These are phyloP conservation scores for Stachybotrys chlorohalonatus DNA, from an alignment of 2,329 filamentous ascomycete species.

Conservation along the genomic window DNA sequence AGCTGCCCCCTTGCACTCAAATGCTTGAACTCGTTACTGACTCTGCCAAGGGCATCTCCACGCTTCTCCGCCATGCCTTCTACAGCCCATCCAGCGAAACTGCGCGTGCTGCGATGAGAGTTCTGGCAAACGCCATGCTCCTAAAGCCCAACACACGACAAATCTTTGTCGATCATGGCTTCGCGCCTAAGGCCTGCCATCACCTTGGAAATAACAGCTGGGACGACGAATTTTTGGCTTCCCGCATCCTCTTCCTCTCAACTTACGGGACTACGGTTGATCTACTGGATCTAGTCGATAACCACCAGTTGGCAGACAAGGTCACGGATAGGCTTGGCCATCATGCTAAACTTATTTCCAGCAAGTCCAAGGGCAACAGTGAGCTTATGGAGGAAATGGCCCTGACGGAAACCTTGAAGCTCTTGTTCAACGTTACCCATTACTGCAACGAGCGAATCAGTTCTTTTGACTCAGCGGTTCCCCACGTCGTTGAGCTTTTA, in stretches of 20 bases:
- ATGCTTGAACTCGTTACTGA: conserved; percentile 3
- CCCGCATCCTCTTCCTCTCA: conserved; percentile 34
- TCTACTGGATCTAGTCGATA: conserved; percentile 37
- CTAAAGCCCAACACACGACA: conserved; percentile 37
- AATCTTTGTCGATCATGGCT: conserved; percentile 33
- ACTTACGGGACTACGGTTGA: conserved; percentile 40
- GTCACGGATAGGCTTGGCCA: conserved; percentile 62
- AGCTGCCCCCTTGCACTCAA: neutral
- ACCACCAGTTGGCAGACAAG: conserved; percentile 36
- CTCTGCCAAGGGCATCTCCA: conserved; percentile 57
- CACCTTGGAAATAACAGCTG: conserved; percentile 63
- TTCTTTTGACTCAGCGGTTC: conserved; percentile 59
- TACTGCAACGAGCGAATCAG: conserved; percentile 53
- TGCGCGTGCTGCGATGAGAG: conserved; percentile 69
- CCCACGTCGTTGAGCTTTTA: conserved; percentile 63
- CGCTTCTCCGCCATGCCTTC: conserved; percentile 65
- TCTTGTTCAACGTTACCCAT: conserved; percentile 82
- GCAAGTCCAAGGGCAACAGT: conserved; percentile 19
- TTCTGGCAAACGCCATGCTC: conserved; percentile 68
- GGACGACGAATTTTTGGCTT: conserved; percentile 77
- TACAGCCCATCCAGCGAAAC: conserved; percentile 52
- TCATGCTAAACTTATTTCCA: conserved; percentile 45
- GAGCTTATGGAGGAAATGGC: conserved; percentile 69
- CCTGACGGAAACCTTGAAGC: conserved; percentile 72
- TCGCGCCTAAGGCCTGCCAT: conserved; percentile 54